phyloP scores from a whole-genome alignment of 116 monocot species.

The Cymodocea nodosa region DNA sequence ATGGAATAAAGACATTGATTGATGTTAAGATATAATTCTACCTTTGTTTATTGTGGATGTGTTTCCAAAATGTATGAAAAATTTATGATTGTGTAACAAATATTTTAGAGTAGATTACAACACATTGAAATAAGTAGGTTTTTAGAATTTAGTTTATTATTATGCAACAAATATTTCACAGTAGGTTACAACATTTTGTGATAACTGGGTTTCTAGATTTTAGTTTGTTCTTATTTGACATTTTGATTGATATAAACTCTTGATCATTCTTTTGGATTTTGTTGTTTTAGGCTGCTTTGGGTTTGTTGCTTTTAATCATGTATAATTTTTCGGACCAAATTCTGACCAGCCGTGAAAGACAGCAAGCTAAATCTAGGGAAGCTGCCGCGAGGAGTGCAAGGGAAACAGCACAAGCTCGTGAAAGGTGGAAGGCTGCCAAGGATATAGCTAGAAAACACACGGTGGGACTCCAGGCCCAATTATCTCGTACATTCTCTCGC shows the following conservation, averaged over 20 bases:
- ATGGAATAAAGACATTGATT: too few relatives aligned
- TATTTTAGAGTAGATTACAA: too few relatives aligned
- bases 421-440: constrained; percentile 94
- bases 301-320: constrained; percentile 62
- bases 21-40: too few relatives aligned
- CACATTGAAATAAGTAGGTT: too few relatives aligned
- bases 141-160: too few relatives aligned
- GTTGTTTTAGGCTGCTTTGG: constrained; percentile 42
- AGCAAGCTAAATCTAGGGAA: constrained; percentile 85
- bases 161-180: neutral
- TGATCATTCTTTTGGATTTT: constrained; percentile 1
- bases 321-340: constrained; percentile 91
- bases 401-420: constrained; percentile 83
- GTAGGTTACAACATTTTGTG: neutral
- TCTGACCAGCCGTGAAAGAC: constrained; percentile 66
- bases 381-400: constrained; percentile 80
- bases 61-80: too few relatives aligned
- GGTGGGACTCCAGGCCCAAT: constrained; percentile 43
- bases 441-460: constrained; percentile 79
- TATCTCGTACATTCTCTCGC: constrained; percentile 85
- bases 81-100: too few relatives aligned
- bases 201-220: neutral
- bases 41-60: too few relatives aligned
- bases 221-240: neutral
- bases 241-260: neutral